Evolutionary conservation across 768 basidiomycete species (phyloP).

Genomic region (Termitomyces sp.): DNA sequence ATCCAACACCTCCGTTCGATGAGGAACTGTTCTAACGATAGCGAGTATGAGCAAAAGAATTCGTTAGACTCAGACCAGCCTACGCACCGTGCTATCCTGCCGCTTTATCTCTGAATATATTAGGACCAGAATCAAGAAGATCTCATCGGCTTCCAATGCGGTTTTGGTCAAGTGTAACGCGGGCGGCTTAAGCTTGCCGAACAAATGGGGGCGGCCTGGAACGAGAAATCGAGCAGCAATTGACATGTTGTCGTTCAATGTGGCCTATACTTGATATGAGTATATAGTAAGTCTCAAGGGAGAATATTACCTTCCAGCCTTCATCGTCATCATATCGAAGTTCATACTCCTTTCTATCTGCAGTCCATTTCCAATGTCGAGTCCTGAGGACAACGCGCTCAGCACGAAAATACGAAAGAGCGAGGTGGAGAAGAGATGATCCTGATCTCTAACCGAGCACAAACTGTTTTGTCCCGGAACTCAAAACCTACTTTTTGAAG

Average conservation of each 20-base stretch:
- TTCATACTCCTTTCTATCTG: constrained; percentile 38
- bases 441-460: not conserved
- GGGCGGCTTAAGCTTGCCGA: constrained; percentile 35
- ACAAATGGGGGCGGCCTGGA: constrained; percentile 44
- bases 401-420: not conserved
- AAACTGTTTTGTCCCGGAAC: not conserved
- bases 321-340: constrained; percentile 34
- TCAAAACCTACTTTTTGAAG: constrained; percentile 25
- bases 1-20: constrained; percentile 11
- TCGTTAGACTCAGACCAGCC: not conserved
- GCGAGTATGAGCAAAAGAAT: not conserved
- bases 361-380: constrained; percentile 39
- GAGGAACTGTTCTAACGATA: constrained; percentile 13
- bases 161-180: constrained; percentile 30
- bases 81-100: constrained; percentile 27
- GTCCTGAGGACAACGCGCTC: constrained; percentile 18
- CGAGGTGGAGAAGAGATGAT: not conserved
- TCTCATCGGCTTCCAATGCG: constrained; percentile 34
- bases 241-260: constrained; percentile 19
- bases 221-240: constrained; percentile 35
- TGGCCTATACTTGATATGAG: constrained; percentile 10
- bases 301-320: constrained; percentile 32
- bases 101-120: constrained; percentile 29
- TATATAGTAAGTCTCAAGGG: constrained; percentile 18
- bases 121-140: constrained; percentile 30